Conservation (phyloP, 2,329 filamentous ascomycete genomes). For the Trichoderma breve region DNA sequence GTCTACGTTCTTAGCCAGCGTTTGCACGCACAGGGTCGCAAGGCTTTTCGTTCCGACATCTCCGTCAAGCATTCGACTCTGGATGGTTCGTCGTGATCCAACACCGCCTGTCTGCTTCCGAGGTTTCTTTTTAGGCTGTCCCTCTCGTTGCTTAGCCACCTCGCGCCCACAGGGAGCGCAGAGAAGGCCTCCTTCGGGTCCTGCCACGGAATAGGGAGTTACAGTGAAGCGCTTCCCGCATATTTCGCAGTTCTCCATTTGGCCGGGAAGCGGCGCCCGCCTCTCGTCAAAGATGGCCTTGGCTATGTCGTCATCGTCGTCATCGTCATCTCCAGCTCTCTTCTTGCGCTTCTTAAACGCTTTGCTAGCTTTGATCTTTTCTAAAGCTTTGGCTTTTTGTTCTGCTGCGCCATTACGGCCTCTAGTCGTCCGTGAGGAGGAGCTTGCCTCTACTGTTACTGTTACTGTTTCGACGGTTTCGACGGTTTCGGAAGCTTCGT, state of each 20-base stretch:
- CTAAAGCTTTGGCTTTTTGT: conserved; percentile 40
- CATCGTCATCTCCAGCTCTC: conserved; percentile 32
- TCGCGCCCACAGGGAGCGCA: conserved; percentile 80
- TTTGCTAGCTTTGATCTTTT: conserved; percentile 63
- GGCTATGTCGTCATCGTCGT: conserved; percentile 49
- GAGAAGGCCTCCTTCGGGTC: conserved; percentile 80
- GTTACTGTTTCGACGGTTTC: conserved; percentile 2
- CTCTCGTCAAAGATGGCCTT: conserved; percentile 47
- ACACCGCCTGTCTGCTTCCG: conserved; percentile 54
- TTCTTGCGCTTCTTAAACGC: conserved; percentile 56
- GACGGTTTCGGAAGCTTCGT: conserved; percentile 23
- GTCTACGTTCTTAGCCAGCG: conserved; percentile 60
- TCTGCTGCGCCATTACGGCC: conserved; percentile 36
- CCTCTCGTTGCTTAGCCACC: conserved; percentile 59
- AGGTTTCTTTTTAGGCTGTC: conserved; percentile 40
- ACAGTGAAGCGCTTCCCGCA: conserved; percentile 91
- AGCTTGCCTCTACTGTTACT: conserved; percentile 26
- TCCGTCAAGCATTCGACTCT: conserved; percentile 84
- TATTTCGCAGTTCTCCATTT: conserved; percentile 82
- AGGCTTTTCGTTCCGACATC: conserved; percentile 66
- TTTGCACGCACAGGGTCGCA: conserved; percentile 62
- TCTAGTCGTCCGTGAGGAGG: conserved; percentile 30
- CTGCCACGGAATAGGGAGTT: conserved; percentile 80
- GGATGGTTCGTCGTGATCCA: conserved; percentile 67
- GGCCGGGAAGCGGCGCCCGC: conserved; percentile 66